Evolutionary conservation across 2,329 filamentous ascomycete species (phyloP), one percentile per base, ranked within the genome.

Genomic region (Dothiorella sarmentorum): DNA sequence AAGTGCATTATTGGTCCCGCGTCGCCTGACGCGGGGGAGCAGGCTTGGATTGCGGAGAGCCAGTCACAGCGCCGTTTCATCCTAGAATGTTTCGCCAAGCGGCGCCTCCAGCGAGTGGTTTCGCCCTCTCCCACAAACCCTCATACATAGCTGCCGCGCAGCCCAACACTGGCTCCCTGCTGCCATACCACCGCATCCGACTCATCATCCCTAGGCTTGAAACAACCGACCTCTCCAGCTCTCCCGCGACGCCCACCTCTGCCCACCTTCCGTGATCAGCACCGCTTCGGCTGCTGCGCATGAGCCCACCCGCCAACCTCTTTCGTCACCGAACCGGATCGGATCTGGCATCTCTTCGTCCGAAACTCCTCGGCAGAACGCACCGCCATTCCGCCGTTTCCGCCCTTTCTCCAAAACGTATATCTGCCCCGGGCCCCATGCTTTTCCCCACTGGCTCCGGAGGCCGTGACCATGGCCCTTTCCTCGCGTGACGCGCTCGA

Each of bases 51-150:
- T 53, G 49, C 20, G 49, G 49, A 40, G 49, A 35, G 49, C 49
- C 29, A 40, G 20, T 29, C 35, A 35, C n/a, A 22, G 33, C 49
- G 35, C n/a, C 24, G 49, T 53, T 53, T 53, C 49, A 53, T 17
- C 31, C 49, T 22, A 13, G n/a, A n/a, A 53, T 27, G 49, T 53
- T 53, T 53, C 35, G 49, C 49, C 49, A 40, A 53, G 49, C 35
- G 45, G 29, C 45, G 29, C 29, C 29, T 17, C n/a, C 27, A 18
- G 35, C 49, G 49, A 29, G 15, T 53, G 22, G 22, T 53, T 40
- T 40, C 22, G 9, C 17, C 9, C 49, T 10, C n/a, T 7, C 24
- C 24, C 7, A 29, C 33, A 15, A 33, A n/a, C 20, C 47, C 13
- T 38, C 47, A 17, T 26, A 13, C 49, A 53, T 51, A 37, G 10